Evolutionary conservation across 306 rosid genomes (phyloP), one percentile per base, ranked within the genome.

Genomic region (Arachis hypogaea): DNA sequence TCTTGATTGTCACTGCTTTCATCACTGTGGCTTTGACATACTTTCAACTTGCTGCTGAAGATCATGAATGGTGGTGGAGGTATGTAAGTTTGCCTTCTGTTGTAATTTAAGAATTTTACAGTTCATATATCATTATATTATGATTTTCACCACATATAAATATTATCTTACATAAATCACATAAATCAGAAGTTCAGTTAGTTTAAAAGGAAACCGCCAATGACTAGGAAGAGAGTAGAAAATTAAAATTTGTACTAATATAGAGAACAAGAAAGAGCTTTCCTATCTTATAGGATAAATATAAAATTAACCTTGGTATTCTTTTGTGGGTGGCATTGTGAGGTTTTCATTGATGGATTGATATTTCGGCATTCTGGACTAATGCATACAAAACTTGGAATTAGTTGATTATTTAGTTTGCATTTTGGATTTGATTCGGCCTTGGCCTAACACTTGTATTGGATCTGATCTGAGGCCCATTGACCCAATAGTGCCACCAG

Each of bases 41-140:
- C 85, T 93, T 93, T 76, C 98, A 93, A 86, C 96, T 93, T 76
- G 93, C 98, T 75, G 97, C 98, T n/a, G 98, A 93, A 84, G 98
- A 93, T 81, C 98, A 93, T 79, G 97, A 84, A 85, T 93, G 98
- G 98, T 93, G 98, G 98, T 93, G 98, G 97, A 93, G 98, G 98
- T 93, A 86, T 62, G 68, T 38, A 61, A 63, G 10, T 65, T 71
- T 12, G 2, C 11, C n/a, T 50, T 78, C 40, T 71, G 43, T 30
- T 40, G 5, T 54, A 10, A 46, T 38, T 61, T 68, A 9, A 36
- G 46, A 58, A 46, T 8, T 55, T 69, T 40, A 33, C 44, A 51
- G 64, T 55, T 70, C 52, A 7, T 40, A 29, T 47, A 1, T 3
- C 28, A 18, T 58, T 2, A 50, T 8, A 18, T 14, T 57, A 9